Base-by-base conservation (phyloP, 1,284 basidiomycete genomes). In the Amylostereum areolatum region DNA sequence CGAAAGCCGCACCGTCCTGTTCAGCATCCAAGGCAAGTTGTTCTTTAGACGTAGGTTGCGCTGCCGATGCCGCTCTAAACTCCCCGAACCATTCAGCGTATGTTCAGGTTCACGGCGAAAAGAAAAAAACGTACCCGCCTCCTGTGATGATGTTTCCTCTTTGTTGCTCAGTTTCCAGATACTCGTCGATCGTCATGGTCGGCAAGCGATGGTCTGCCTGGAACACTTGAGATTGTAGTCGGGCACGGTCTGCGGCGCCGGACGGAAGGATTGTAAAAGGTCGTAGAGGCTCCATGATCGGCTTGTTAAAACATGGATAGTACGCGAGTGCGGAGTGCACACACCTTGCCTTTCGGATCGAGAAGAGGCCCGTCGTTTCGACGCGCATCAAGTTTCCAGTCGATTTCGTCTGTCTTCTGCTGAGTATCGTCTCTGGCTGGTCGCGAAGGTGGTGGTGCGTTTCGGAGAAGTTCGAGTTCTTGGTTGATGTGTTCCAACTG, bases 161-260 rank as follows among this genome's bases (percentile, higher is more conserved):
- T 52, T 84, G 72, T 47, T 76, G 70, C 64, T 99, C 96, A 52
- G 94, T 85, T 57, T 89, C 84, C 25, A 99, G 77, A 62, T 96
- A 98, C 66, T 99, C 91, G 62, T 99, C 96, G 57, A 99, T 84
- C 1, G 88, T 81, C 97, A 99, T 98, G 0, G 92, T 96, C 3
- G 96, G 96, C 30, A 99, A 72, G 25, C 88, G 80, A 64, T 97
- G 83, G n/a, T 80, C 81, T 3, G 91, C 80, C 11, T 85, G 79
- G 70, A 98, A 99, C 2, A 98, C 94, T 60, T 91, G 82, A 0
- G 77, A 68, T 60, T 85, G 83, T 6, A 96, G 61, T 30, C 83
- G 77, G 40, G 85, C 75, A 47, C 92, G 82, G 53, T 90, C 80
- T 3, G 77, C 67, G 33, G 73, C 68, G 27, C 78, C 75, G 1